phyloP scores from a whole-genome alignment of 2,329 filamentous ascomycete genomes.

The Grosmannia huntii region DNA sequence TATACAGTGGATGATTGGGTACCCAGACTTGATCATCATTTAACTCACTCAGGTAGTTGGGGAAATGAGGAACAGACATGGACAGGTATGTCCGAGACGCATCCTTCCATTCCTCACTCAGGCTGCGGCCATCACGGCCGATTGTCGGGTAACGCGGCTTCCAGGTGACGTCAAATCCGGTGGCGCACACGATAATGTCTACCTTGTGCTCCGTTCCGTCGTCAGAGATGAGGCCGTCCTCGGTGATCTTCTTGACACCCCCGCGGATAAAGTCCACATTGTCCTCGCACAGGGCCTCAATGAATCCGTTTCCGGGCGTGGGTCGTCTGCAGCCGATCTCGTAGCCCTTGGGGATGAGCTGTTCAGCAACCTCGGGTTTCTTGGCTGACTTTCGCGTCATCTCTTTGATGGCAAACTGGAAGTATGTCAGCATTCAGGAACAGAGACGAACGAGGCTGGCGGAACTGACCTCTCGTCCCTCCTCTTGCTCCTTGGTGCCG shows the following conservation, averaged over 20 bases:
- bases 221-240: conserved; percentile 31
- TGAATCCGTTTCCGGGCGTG: conserved; percentile 36
- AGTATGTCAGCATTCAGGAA: neutral
- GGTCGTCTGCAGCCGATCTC: conserved; percentile 31
- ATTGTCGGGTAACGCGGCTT: conserved; percentile 35
- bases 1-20: neutral
- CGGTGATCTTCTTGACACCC: conserved; percentile 29
- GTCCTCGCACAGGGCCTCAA: conserved; percentile 29
- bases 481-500: conserved; percentile 4
- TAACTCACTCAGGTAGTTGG: conserved; percentile 37
- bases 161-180: conserved; percentile 41
- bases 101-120: conserved; percentile 33
- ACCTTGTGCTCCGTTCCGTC: conserved; percentile 33
- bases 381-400: conserved; percentile 18
- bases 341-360: conserved; percentile 35
- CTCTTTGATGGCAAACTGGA: neutral
- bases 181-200: conserved; percentile 44
- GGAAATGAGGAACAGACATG: conserved; percentile 32
- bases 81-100: conserved; percentile 36
- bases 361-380: conserved; percentile 11
- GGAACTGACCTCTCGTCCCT: conserved; percentile 1
- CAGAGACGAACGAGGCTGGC: neutral
- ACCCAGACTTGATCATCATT: neutral
- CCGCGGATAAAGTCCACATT: conserved; percentile 35
- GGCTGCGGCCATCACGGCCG: conserved; percentile 28